Percentiles rank a stretch among this genome's conserved stretches.
Evolutionary conservation across 2,329 filamentous ascomycete genomes (phyloP).

Genomic region (Aspergillaceae sp.): DNA sequence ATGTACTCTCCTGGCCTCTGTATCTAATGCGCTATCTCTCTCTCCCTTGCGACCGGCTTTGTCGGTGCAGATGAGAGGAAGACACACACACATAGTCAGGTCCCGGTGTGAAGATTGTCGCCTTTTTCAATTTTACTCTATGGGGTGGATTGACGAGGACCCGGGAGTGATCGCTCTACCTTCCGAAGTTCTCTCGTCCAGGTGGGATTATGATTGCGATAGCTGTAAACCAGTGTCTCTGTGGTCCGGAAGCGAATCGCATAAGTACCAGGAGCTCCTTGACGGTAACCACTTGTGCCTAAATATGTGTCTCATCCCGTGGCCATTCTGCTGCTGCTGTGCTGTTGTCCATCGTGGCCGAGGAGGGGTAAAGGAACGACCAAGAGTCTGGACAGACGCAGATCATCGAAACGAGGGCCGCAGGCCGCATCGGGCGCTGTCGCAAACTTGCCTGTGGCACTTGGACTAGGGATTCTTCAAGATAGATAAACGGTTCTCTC

Average conservation of each 20-base stretch:
- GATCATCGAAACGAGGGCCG: constrained; percentile 16
- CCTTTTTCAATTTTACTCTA: too few species aligned
- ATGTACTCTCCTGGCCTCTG: neutral
- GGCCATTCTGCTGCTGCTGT: constrained; percentile 7
- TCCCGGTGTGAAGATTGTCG: too few species aligned
- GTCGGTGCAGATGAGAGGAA: neutral
- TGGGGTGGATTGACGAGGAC: too few species aligned
- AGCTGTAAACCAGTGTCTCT: too few species aligned
- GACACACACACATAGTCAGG: too few species aligned
- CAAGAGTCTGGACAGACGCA: constrained; percentile 15
- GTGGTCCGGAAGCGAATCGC: too few species aligned
- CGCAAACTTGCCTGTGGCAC: constrained; percentile 6
- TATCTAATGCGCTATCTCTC: neutral
- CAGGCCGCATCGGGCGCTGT: constrained; percentile 14
- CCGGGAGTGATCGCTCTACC: too few species aligned
- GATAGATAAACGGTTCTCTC: neutral
- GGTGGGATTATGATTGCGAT: too few species aligned
- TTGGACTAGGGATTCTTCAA: neutral
- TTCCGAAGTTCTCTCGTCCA: too few species aligned
- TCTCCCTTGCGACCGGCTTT: neutral
- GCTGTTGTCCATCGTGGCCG: constrained; percentile 11
- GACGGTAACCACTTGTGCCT: constrained; percentile 4
- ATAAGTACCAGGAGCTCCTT: too few species aligned
- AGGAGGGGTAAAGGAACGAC: constrained; percentile 13
- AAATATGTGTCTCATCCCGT: constrained; percentile 2